phyloP scores from a whole-genome alignment of 345 rosid species.

The Dipteronia sinensis region DNA sequence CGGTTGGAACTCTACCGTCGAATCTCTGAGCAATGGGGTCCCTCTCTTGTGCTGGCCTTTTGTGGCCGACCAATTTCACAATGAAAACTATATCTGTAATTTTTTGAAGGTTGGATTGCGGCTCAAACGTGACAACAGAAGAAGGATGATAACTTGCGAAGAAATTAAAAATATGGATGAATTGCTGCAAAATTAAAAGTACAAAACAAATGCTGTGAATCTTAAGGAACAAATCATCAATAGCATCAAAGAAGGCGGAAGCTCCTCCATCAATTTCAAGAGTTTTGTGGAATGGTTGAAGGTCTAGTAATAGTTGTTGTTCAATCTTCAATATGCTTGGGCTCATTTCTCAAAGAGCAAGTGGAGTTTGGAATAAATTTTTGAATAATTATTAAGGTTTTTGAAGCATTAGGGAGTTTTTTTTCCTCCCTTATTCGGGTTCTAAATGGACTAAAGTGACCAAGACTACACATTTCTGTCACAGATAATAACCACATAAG shows the following conservation, averaged over 20 bases:
- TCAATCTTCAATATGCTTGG: too few relatives aligned
- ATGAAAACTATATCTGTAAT: slow-evolving; percentile 39
- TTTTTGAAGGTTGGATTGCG: slow-evolving; percentile 48
- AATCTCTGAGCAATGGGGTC: slow-evolving; percentile 45
- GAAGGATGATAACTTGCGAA: slow-evolving; percentile 17
- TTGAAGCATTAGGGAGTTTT: too few relatives aligned
- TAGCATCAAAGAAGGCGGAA: slow-evolving; percentile 29
- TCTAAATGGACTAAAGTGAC: too few relatives aligned
- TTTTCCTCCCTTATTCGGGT: too few relatives aligned
- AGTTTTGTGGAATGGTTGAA: slow-evolving; percentile 34
- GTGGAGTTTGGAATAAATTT: too few relatives aligned
- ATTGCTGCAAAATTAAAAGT: slow-evolving; percentile 23
- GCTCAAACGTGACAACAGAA: slow-evolving; percentile 27
- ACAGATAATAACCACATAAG: too few relatives aligned
- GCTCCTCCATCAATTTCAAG: slow-evolving; percentile 25
- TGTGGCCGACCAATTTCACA: slow-evolving; percentile 48
- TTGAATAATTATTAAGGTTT: too few relatives aligned
- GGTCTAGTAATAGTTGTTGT: background rate
- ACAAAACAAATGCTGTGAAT: slow-evolving; percentile 20
- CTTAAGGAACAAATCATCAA: slow-evolving; percentile 28
- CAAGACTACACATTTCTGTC: too few relatives aligned
- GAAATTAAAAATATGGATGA: slow-evolving; percentile 39
- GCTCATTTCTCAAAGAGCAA: too few relatives aligned
- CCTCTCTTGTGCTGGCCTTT: slow-evolving; percentile 57
- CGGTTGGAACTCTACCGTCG: slow-evolving; percentile 65